A percentile compares a stretch with the other conserved stretches of the same genome.
These are phyloP conservation scores for Dactylis glomerata DNA, from an alignment of 176 grass and related monocot species.

Conservation along the genomic window DNA sequence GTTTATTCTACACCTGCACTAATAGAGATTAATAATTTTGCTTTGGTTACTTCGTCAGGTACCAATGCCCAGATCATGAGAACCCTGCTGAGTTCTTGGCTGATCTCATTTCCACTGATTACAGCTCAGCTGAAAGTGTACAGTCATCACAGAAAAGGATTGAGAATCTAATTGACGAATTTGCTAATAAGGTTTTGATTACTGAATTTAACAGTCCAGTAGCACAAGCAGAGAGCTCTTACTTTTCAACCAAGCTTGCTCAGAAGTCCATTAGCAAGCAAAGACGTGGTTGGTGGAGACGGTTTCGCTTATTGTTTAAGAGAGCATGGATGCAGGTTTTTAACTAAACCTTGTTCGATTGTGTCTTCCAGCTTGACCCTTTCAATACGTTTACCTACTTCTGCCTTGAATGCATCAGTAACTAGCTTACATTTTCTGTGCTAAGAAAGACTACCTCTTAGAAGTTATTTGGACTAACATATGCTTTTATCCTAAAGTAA, in stretches of 20 bases:
- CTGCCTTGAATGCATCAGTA: neutral
- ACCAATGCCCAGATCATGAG: slow-evolving; percentile 85
- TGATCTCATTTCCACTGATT: slow-evolving; percentile 94
- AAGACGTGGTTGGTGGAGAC: slow-evolving; percentile 71
- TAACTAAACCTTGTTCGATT: slow-evolving; percentile 15
- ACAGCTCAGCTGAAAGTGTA: slow-evolving; percentile 76
- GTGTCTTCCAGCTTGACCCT: neutral
- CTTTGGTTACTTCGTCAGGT: slow-evolving; percentile 50
- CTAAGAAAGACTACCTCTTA: neutral
- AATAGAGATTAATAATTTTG: slow-evolving; percentile 24
- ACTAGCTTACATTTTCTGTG: neutral
- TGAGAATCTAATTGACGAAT: slow-evolving; percentile 74
- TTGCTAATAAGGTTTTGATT: slow-evolving; percentile 48
- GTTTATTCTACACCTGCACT: slow-evolving; percentile 7
- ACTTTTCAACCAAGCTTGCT: slow-evolving; percentile 43
- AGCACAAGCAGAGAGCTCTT: slow-evolving; percentile 18
- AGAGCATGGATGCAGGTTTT: slow-evolving; percentile 96
- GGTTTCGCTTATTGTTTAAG: slow-evolving; percentile 86
- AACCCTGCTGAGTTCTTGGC: slow-evolving; percentile 98
- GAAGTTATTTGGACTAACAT: neutral
- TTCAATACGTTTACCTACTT: neutral
- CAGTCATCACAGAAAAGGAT: slow-evolving; percentile 69
- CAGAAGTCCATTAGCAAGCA: slow-evolving; percentile 50
- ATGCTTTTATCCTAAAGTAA: neutral
- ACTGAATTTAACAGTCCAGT: slow-evolving; percentile 37